Conservation (phyloP, 2,329 filamentous ascomycete species). For the Neofusicoccum ribis region DNA sequence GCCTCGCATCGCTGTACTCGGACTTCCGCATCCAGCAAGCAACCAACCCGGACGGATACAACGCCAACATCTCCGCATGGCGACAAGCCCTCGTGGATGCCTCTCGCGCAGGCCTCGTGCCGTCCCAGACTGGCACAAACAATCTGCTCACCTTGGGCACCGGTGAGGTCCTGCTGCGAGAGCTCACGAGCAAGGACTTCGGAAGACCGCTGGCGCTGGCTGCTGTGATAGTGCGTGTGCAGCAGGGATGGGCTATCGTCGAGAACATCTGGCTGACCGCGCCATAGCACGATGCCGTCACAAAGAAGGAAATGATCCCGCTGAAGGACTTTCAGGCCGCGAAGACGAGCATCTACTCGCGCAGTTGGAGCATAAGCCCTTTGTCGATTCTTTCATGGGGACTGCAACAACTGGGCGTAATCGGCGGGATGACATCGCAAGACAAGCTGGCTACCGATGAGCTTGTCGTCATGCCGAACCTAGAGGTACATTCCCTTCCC, state of each 20-base stretch:
- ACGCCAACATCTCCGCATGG: constrained; percentile 79
- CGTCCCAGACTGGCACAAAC: constrained; percentile 39
- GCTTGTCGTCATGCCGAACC: constrained; percentile 66
- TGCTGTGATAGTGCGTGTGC: constrained; percentile 62
- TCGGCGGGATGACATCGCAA: constrained; percentile 48
- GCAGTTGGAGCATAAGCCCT: constrained; percentile 67
- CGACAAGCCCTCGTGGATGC: constrained; percentile 71
- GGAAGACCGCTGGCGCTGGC: constrained; percentile 80
- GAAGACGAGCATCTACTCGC: constrained; percentile 70
- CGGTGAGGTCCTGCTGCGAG: constrained; percentile 65
- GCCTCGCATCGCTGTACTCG: constrained; percentile 83
- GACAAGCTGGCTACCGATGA: constrained; percentile 61
- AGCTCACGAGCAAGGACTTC: constrained; percentile 73
- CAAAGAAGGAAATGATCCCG: constrained; percentile 68
- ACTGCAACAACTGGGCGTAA: constrained; percentile 66
- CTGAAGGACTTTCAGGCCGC: constrained; percentile 66
- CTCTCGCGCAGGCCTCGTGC: constrained; percentile 62
- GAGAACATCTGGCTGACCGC: neutral
- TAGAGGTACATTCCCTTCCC: constrained; percentile 48
- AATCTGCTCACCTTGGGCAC: constrained; percentile 54
- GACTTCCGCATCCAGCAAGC: constrained; percentile 75
- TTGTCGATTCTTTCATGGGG: constrained; percentile 76
- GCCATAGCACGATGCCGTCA: constrained; percentile 66
- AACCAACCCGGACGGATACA: constrained; percentile 82
- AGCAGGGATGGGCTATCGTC: neutral